Evolutionary conservation across 2,329 filamentous ascomycete genomes (phyloP), one percentile per base, ranked within the genome.

Genomic region (Colletotrichum falcatum): DNA sequence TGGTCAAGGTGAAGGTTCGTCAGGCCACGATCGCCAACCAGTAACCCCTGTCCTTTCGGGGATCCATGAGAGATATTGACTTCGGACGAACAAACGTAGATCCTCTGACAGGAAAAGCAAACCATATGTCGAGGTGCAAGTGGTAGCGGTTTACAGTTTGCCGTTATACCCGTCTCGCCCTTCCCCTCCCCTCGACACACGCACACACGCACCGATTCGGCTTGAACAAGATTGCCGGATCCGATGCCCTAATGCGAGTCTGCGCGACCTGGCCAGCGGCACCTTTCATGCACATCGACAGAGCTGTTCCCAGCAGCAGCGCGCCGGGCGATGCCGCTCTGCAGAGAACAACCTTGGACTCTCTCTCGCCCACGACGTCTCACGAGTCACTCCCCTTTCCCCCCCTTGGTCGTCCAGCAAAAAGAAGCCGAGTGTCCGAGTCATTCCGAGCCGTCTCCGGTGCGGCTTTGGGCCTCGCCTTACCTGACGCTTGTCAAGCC

Each of bases 401-500:
- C 58, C 12, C 16, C 2, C 7, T 12, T 6, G 4, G 12, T n/a
- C n/a, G n/a, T n/a, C n/a, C n/a, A n/a, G 30, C 14, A 3, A 28
- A 37, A 14, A n/a, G 48, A 69, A 20, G 61, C 30, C 12, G 62
- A 14, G 30, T 2, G 11, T 18, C 4, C 37, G 48, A 66, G 62
- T 66, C 66, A 66, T 3, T 37, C 37, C 18, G 5, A 37, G 18
- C 33, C 56, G 3, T 16, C 37, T 11, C 20, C 0, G 44, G 33
- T 20, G n/a, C 18, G 56, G 12, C 48, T 33, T 39, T n/a, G n/a
- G 35, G 35, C 7, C 30, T 33, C n/a, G n/a, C n/a, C 35, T 39
- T 14, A 14, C 37, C 37, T 39, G 48, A 49, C n/a, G 54, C 48
- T 69, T 69, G 62, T 66, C 66, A 69, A 23, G 53, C 30, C 30